Evolutionary conservation across 129 eudicot genomes (phyloP).

Genomic region (Dittrichia graveolens): DNA sequence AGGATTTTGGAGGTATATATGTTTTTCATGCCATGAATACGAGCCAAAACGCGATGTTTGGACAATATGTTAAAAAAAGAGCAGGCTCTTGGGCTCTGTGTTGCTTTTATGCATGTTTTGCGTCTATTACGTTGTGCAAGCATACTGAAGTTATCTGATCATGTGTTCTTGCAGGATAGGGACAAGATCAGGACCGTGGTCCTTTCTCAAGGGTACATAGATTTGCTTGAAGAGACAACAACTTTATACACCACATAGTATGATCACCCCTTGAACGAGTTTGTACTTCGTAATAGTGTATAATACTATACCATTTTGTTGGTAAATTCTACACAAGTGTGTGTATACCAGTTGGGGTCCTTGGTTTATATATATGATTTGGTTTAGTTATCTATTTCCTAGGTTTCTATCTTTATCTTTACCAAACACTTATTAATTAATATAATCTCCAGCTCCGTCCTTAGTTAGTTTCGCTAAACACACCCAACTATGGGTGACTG

Average conservation of each 20-base stretch:
- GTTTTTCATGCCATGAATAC: not conserved
- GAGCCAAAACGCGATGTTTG: not conserved
- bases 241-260: not conserved
- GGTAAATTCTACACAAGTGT: not conserved
- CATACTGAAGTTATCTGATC: not conserved
- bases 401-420: not conserved
- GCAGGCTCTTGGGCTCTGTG: not conserved
- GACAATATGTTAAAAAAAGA: not conserved
- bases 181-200: constrained; percentile 89
- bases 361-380: not conserved
- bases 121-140: not conserved
- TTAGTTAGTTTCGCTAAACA: no score
- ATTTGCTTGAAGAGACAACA: not conserved
- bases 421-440: no score
- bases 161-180: constrained; percentile 66
- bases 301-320: not conserved
- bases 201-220: constrained; percentile 53
- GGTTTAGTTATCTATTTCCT: not conserved
- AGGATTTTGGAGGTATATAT: constrained; percentile 79
- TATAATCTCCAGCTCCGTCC: no score
- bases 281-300: constrained; percentile 15
- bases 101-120: not conserved
- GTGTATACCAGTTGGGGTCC: not conserved
- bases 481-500: no score
- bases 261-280: not conserved